These are phyloP conservation scores for Phaffomyces thermotolerans DNA, from an alignment of 805 yeast species.

Conservation along the genomic window DNA sequence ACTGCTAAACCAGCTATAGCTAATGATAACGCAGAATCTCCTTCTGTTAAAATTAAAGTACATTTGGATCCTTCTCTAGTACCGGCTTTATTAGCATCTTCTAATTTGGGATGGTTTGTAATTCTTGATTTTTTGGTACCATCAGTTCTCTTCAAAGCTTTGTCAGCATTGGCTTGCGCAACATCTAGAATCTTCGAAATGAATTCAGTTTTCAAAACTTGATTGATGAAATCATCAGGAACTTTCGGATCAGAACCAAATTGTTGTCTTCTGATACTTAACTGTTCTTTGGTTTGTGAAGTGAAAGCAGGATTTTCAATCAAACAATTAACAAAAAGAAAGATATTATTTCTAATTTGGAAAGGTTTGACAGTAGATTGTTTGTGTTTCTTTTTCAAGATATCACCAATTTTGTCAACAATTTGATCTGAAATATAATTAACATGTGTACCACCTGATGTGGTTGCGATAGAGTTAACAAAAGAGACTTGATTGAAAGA, in stretches of 20 bases:
- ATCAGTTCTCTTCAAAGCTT: constrained; percentile 79
- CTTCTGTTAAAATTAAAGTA: constrained; percentile 91
- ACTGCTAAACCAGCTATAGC: constrained; percentile 93
- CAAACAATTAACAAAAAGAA: constrained; percentile 82
- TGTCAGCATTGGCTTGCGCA: constrained; percentile 84
- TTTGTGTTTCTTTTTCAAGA: constrained; percentile 59
- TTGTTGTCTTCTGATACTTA: constrained; percentile 81
- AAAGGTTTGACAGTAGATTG: constrained; percentile 72
- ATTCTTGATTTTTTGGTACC: constrained; percentile 80
- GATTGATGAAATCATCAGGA: constrained; percentile 68
- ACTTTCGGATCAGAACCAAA: constrained; percentile 84
- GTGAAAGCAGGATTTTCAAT: constrained; percentile 97
- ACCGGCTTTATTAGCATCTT: constrained; percentile 96
- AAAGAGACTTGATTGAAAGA: constrained; percentile 90
- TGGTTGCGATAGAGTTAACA: constrained; percentile 96
- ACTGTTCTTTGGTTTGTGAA: constrained; percentile 93
- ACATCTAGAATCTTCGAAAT: constrained; percentile 65
- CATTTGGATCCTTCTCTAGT: constrained; percentile 88
- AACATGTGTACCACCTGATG: constrained; percentile 95
- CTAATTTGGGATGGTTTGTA: constrained; percentile 82
- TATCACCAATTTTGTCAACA: constrained; percentile 66
- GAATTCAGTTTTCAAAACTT: constrained; percentile 66
- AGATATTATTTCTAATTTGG: constrained; percentile 86
- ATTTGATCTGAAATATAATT: constrained; percentile 80
- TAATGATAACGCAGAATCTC: constrained; percentile 88